These are phyloP conservation scores for Alternaria brassicicola DNA, from an alignment of 2,329 filamentous ascomycete genomes.

Conservation along the genomic window DNA sequence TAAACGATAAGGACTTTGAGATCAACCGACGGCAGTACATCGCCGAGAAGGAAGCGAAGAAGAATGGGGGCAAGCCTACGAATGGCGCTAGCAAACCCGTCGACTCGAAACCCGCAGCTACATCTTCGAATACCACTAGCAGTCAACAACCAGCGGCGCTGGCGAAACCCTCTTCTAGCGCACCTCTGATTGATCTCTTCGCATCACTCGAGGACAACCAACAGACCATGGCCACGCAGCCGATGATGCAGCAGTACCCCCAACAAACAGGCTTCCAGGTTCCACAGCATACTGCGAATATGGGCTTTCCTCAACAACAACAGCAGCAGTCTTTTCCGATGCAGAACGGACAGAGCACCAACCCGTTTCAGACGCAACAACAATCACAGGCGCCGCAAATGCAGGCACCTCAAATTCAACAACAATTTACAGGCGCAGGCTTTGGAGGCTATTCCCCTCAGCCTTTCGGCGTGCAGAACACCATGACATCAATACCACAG, in stretches of 20 bases:
- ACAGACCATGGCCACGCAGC: conserved; percentile 44
- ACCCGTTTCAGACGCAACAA: conserved; percentile 86
- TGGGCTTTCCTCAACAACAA: conserved; percentile 40
- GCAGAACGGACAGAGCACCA: conserved; percentile 67
- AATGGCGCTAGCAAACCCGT: conserved; percentile 48
- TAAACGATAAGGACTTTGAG: conserved; percentile 94
- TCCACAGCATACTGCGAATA: conserved; percentile 51
- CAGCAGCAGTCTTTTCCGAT: conserved; percentile 62
- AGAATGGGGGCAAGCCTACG: conserved; percentile 52
- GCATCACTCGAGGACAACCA: conserved; percentile 44
- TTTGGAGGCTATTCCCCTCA: conserved; percentile 82
- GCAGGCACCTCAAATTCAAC: conserved; percentile 57
- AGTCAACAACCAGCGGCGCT: conserved; percentile 30
- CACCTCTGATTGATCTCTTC: conserved; percentile 45
- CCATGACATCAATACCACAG: conserved; percentile 58
- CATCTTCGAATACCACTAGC: conserved; percentile 34
- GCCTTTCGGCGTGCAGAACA: conserved; percentile 56
- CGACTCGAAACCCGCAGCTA: conserved; percentile 40
- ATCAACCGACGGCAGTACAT: conserved; percentile 90
- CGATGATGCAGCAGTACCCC: conserved; percentile 43
- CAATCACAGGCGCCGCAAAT: conserved; percentile 60
- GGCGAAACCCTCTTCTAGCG: conserved; percentile 25
- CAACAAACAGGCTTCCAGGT: conserved; percentile 43
- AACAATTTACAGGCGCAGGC: conserved; percentile 73
- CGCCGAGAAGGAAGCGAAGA: conserved; percentile 79